A percentile compares a stretch with the other conserved stretches of the same genome.
phyloP scores from a whole-genome alignment of 345 rosid species.

The Microcos paniculata region DNA sequence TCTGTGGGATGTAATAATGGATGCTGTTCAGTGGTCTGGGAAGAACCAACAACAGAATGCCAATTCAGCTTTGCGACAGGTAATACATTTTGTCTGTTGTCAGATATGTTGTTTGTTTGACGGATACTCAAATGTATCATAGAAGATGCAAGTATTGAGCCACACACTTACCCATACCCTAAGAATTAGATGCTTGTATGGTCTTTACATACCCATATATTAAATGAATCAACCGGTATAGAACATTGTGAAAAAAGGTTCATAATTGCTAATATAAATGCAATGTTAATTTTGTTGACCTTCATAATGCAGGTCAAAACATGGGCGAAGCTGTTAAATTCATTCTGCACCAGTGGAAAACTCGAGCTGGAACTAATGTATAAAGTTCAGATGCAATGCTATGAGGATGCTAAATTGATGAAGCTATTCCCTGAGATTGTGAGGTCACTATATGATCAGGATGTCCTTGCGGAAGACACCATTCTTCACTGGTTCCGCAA shows the following conservation, averaged over 20 bases:
- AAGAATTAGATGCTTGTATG: neutral
- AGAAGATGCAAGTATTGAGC: neutral
- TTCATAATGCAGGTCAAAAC: conserved; percentile 64
- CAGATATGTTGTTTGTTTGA: neutral
- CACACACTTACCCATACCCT: neutral
- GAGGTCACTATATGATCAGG: conserved; percentile 83
- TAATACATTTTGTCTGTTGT: conserved; percentile 17
- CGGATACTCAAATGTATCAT: neutral
- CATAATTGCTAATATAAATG: neutral
- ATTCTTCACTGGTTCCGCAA: conserved; percentile 88
- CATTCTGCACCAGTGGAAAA: conserved; percentile 81
- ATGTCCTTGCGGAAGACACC: conserved; percentile 96
- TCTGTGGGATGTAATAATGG: conserved; percentile 95
- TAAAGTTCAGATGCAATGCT: conserved; percentile 97
- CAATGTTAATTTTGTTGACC: too few species aligned
- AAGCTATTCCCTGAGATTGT: conserved; percentile 92
- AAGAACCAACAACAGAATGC: conserved; percentile 99
- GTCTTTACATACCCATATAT: neutral
- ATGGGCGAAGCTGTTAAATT: conserved; percentile 79
- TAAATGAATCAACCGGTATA: neutral
- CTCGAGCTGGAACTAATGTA: conserved; percentile 93
- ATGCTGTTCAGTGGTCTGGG: conserved; percentile 99
- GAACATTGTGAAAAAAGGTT: neutral
- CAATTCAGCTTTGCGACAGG: conserved; percentile 84
- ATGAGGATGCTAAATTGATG: conserved; percentile 98